Evolutionary conservation across 129 eudicot species (phyloP).

Genomic region (Pseudognaphalium luteoalbum): DNA sequence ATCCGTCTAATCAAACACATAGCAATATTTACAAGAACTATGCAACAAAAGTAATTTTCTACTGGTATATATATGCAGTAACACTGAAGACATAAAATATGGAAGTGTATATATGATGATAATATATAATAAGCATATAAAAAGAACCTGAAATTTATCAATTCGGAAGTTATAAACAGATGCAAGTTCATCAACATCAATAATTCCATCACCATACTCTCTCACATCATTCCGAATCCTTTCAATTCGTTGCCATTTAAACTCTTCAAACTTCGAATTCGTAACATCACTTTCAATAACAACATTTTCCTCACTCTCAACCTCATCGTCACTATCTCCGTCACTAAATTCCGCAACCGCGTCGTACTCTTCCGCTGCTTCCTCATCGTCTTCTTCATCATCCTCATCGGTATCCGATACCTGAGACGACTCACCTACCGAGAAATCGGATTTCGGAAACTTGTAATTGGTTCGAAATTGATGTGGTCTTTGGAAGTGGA

Average conservation of each 20-base stretch:
- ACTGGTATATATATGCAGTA: no score
- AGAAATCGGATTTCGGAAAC: conserved; percentile 43
- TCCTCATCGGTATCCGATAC: conserved; percentile 68
- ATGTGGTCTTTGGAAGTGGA: conserved; percentile 15
- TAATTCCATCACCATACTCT: conserved; percentile 75
- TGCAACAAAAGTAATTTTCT: no score
- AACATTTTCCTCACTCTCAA: conserved; percentile 38
- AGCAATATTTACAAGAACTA: background rate
- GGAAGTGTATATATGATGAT: background rate
- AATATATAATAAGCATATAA: background rate
- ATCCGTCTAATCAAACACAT: background rate
- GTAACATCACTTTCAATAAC: conserved; percentile 34
- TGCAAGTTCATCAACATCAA: conserved; percentile 79
- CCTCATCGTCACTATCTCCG: conserved; percentile 48
- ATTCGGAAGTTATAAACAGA: conserved; percentile 78
- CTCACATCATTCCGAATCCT: conserved; percentile 71
- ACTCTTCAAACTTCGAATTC: conserved; percentile 53
- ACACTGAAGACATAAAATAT: no score
- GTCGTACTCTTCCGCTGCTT: conserved; percentile 70
- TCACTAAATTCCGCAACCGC: conserved; percentile 40
- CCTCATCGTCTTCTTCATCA: conserved; percentile 74
- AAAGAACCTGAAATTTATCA: conserved; percentile 85
- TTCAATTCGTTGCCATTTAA: conserved; percentile 82
- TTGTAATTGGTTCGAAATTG: conserved; percentile 40
- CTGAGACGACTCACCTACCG: conserved; percentile 47